Percentiles rank a stretch among this genome's conserved stretches.
Conservation (phyloP, 169 alveolate species). For the Plasmodium malariae region DNA sequence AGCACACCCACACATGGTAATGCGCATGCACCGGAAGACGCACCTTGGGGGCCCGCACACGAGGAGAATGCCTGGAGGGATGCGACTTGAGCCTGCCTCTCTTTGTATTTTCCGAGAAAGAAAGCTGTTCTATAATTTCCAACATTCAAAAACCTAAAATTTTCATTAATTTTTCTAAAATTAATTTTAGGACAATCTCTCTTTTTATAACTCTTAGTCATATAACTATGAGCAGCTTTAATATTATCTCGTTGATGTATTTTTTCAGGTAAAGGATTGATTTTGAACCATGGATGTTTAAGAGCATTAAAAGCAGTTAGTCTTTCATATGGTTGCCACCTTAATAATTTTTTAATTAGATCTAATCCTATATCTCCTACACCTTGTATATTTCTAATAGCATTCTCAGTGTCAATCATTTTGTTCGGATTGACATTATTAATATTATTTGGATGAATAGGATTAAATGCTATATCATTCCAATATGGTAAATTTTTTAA, state of each 20-base stretch:
- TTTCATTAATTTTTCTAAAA: conserved; percentile 32
- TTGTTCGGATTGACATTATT: conserved; percentile 72
- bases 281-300: conserved; percentile 85
- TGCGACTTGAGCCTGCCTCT: too few species aligned
- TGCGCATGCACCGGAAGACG: too few species aligned
- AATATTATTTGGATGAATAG: conserved; percentile 81
- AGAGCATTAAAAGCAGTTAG: conserved; percentile 84
- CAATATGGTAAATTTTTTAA: conserved; percentile 81
- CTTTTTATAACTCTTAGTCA: conserved; percentile 85
- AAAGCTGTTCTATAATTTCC: conserved; percentile 47
- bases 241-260: conserved; percentile 79
- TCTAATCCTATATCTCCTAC: conserved; percentile 87
- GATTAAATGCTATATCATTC: conserved; percentile 79
- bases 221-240: conserved; percentile 87
- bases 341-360: conserved; percentile 76
- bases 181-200: conserved; percentile 68
- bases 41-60: too few species aligned
- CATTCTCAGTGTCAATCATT: conserved; percentile 79
- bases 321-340: conserved; percentile 82
- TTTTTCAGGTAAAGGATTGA: conserved; percentile 77
- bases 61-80: too few species aligned
- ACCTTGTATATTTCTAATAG: conserved; percentile 79
- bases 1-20: too few species aligned
- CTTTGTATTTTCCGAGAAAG: conserved; percentile 14
- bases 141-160: conserved; percentile 59